Conservation (phyloP, 331 rosid species). For the Prunus yedoensis region DNA sequence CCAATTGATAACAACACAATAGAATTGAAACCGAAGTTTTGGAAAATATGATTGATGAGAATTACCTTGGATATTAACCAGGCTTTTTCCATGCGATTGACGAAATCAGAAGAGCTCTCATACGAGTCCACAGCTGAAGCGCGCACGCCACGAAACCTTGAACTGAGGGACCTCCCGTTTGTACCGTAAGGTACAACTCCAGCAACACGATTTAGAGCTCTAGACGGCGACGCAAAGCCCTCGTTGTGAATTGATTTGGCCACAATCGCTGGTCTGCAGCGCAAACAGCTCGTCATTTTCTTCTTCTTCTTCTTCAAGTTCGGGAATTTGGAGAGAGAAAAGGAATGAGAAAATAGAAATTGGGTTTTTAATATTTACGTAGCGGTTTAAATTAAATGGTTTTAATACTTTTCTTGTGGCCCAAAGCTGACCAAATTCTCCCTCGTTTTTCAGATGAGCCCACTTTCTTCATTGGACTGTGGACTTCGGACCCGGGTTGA, state of each 20-base stretch:
- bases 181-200: slow-evolving; percentile 20
- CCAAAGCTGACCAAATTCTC: not conserved
- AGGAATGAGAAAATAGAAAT: not conserved
- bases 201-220: not conserved
- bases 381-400: not conserved
- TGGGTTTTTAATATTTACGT: not conserved
- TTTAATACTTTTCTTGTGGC: not conserved
- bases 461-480: not conserved
- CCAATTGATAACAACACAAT: not conserved
- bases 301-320: slow-evolving; percentile 4
- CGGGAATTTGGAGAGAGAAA: not conserved
- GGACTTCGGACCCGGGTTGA: not conserved
- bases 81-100: slow-evolving; percentile 75
- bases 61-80: slow-evolving; percentile 89
- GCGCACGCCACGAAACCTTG: slow-evolving; percentile 43
- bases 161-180: slow-evolving; percentile 22
- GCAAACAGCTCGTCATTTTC: slow-evolving; percentile 42
- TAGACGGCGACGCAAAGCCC: slow-evolving; percentile 24
- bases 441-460: not conserved
- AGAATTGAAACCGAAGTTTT: not conserved
- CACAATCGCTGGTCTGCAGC: slow-evolving; percentile 32
- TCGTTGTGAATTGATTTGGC: slow-evolving; percentile 20
- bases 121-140: slow-evolving; percentile 72
- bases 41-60: not conserved
- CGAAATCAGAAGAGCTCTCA: slow-evolving; percentile 63